Conservation (phyloP, 2,329 filamentous ascomycete genomes). For the Cercospora zeae-maydis region DNA sequence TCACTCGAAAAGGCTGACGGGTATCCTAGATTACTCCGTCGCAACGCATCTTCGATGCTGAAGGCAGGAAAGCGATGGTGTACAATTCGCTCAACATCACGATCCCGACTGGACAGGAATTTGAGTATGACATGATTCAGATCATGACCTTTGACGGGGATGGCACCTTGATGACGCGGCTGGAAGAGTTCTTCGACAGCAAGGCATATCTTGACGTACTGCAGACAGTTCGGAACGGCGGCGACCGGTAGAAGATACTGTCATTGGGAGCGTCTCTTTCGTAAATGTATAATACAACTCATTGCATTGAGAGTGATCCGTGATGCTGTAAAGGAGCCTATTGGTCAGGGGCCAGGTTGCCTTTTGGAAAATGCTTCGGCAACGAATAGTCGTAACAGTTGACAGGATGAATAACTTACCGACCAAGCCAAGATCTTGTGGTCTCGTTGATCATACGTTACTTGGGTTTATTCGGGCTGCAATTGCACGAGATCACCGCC, state of each 20-base stretch:
- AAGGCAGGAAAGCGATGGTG: background rate
- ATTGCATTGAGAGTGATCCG: background rate
- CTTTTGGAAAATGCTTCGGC: background rate
- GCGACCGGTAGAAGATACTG: background rate
- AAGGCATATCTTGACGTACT: background rate
- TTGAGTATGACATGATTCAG: constrained; percentile 7
- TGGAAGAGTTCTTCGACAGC: constrained; percentile 7
- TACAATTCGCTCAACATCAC: background rate
- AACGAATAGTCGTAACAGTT: background rate
- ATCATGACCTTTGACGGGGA: background rate
- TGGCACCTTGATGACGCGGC: background rate
- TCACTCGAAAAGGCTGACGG: background rate
- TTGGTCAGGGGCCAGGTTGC: background rate
- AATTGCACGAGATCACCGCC: background rate
- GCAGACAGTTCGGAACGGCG: background rate
- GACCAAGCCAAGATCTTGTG: background rate
- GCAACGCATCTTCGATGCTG: background rate
- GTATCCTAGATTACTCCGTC: background rate
- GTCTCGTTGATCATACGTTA: background rate
- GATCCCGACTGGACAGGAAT: background rate
- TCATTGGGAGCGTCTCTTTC: background rate
- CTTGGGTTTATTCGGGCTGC: background rate
- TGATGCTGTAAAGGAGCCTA: background rate
- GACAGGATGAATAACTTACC: background rate
- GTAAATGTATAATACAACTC: background rate